Conservation (phyloP, 1,284 basidiomycete species). For the Ganoderma sinense region DNA sequence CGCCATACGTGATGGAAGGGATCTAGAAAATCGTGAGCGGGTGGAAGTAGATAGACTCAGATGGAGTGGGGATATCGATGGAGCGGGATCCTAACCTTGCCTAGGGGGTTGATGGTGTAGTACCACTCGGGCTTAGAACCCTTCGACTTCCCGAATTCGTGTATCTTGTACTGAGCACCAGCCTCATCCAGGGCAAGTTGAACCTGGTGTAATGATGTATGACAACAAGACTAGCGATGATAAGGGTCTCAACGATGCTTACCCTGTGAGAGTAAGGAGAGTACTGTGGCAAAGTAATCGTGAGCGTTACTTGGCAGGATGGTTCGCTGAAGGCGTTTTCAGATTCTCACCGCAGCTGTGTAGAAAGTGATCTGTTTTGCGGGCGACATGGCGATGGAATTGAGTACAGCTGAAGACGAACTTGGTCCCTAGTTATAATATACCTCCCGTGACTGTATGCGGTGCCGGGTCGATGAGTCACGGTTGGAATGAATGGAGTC, state of each 20-base stretch:
- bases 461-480: neutral
- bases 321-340: neutral
- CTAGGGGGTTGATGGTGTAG: conserved; percentile 44
- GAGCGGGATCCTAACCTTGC: conserved; percentile 37
- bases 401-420: neutral
- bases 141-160: conserved; percentile 35
- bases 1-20: conserved; percentile 64
- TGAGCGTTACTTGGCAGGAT: neutral
- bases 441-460: neutral
- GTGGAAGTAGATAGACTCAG: neutral
- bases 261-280: conserved; percentile 31
- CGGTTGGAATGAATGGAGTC: neutral
- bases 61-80: neutral
- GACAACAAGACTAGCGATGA: neutral
- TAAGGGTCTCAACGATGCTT: neutral
- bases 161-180: conserved; percentile 29
- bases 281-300: conserved; percentile 13
- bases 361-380: conserved; percentile 25
- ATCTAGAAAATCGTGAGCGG: conserved; percentile 32
- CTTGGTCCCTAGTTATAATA: neutral
- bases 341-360: conserved; percentile 27
- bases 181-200: conserved; percentile 27
- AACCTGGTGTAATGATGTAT: conserved; percentile 1
- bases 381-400: neutral
- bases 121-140: conserved; percentile 47